Percentiles rank a stretch among this genome's conserved stretches.
Conservation (phyloP, 139 green algal species). For the Chlorokybus atmophyticus region DNA sequence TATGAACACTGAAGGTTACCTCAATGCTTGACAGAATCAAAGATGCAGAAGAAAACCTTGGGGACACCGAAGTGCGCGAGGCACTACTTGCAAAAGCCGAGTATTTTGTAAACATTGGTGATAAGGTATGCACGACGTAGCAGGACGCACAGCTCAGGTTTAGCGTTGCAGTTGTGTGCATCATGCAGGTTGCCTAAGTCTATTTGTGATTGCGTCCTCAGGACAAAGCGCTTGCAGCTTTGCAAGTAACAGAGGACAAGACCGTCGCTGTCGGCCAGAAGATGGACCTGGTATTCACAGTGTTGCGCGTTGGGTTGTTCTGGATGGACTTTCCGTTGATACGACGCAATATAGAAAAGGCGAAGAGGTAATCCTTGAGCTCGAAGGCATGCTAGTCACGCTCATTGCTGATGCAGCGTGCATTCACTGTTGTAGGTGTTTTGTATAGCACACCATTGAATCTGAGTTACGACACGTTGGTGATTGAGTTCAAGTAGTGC, state of each 20-base stretch:
- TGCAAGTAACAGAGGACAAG: conserved; percentile 42
- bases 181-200: neutral
- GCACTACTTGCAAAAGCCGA: conserved; percentile 73
- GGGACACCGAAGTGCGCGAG: conserved; percentile 87
- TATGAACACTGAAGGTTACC: neutral
- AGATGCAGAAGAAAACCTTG: conserved; percentile 78
- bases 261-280: conserved; percentile 80
- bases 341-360: conserved; percentile 15
- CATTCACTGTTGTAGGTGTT: too few relatives aligned
- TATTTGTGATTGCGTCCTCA: conserved; percentile 1
- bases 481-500: too few relatives aligned
- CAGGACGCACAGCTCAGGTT: neutral
- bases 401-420: too few relatives aligned
- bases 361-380: conserved; percentile 20
- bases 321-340: conserved; percentile 43
- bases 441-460: too few relatives aligned
- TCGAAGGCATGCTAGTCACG: too few relatives aligned
- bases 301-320: conserved; percentile 67
- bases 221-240: conserved; percentile 55
- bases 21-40: conserved; percentile 16
- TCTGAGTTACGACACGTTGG: too few relatives aligned
- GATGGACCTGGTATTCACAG: conserved; percentile 84
- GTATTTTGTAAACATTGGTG: conserved; percentile 57
- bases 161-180: neutral
- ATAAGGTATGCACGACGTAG: conserved; percentile 16